Evolutionary conservation across 306 rosid genomes (phyloP), one percentile per base, ranked within the genome.

Genomic region (Glycine soja): DNA sequence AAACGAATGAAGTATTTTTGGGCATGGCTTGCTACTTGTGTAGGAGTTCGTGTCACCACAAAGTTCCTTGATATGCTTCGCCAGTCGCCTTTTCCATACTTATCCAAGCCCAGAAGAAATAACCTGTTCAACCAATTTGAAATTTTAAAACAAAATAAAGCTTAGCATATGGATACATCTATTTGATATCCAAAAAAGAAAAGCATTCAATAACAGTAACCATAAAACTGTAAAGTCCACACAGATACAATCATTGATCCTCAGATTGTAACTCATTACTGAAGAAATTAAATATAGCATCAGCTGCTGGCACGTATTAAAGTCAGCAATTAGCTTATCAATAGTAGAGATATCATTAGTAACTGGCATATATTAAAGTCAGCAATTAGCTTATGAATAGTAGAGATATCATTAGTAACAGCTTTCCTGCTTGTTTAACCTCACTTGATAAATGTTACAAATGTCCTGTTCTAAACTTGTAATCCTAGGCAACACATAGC

Each of bases 31-130:
- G 99, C 99, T 75, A 95, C 99, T 86, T 95, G 99, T 1, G 99
- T 95, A 3, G 99, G 99, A 6, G 97, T 95, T 86, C 99, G 88
- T 5, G 99, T 91, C 63, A 95, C 97, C 42, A 95, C 99, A 81
- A 89, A 95, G 87, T 95, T 93, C 48, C 99, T 89, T 3, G 99
- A 95, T 88, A 95, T 95, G 47, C 99, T 95, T 78, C 97, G 92
- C 99, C 99, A 95, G 75, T 95, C 99, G 8, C 99, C 99, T 90
- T 95, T 95, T 32, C 99, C 99, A 64, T 93, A 95, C 78, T 95
- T 95, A 14, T 93, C 97, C 88, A 95, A 87, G 38, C 99, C 99
- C 75, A 91, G 97, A 69, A 95, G 97, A 88, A 95, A 95, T 81
- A 91, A 87, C 90, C 99, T 95, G 90, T 54, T 72, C 9, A 42